Evolutionary conservation across 2,329 filamentous ascomycete genomes (phyloP).

Genomic region (Endothia cerciana): DNA sequence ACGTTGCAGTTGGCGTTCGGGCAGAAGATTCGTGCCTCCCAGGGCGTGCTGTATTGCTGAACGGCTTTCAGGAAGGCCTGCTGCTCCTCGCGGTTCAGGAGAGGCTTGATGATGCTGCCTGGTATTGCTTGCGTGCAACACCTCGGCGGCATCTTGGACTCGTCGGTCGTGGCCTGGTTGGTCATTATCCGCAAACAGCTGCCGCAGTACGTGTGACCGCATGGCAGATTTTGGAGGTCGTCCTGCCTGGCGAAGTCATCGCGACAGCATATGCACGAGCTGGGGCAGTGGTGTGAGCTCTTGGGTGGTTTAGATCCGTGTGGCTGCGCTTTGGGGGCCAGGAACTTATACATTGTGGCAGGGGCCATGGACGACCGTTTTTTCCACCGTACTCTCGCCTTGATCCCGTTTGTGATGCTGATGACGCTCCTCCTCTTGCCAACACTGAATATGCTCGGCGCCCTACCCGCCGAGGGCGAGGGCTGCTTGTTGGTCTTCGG

Average conservation of each 20-base stretch:
- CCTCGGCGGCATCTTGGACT: constrained; percentile 64
- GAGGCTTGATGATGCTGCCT: constrained; percentile 49
- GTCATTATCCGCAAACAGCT: constrained; percentile 58
- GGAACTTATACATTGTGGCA: constrained; percentile 21
- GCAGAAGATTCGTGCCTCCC: constrained; percentile 62
- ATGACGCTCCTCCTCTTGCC: constrained; percentile 50
- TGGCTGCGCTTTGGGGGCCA: neutral
- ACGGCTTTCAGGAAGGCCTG: constrained; percentile 60
- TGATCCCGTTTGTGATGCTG: constrained; percentile 50
- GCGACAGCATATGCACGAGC: constrained; percentile 61
- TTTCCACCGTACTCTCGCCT: constrained; percentile 47
- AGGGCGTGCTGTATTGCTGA: constrained; percentile 60
- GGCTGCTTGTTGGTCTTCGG: constrained; percentile 43
- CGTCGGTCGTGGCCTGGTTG: constrained; percentile 57
- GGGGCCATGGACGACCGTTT: constrained; percentile 42
- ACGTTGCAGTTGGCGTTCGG: constrained; percentile 59
- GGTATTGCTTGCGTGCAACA: constrained; percentile 63
- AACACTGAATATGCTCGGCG: constrained; percentile 49
- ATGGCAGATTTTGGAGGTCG: constrained; percentile 55
- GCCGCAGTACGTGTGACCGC: constrained; percentile 62
- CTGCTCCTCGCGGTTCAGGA: constrained; percentile 57
- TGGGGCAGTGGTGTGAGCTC: constrained; percentile 35
- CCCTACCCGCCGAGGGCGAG: constrained; percentile 36
- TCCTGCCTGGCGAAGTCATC: constrained; percentile 52
- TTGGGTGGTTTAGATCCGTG: neutral